Evolutionary conservation across 805 yeast genomes (phyloP).

Genomic region (Candida qinlingensis): DNA sequence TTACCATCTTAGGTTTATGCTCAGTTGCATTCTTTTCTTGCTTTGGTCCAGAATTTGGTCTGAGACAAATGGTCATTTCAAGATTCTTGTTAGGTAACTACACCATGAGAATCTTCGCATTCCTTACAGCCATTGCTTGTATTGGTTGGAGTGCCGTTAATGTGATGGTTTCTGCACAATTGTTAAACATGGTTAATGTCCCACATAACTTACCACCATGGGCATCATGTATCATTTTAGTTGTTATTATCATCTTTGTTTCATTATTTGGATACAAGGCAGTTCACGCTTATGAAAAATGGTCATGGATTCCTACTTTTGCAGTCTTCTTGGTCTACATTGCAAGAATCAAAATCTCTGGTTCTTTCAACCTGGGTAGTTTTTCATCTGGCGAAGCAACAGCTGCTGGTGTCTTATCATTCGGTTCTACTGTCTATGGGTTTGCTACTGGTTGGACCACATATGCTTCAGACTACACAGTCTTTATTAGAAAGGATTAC

Average conservation of each 20-base stretch:
- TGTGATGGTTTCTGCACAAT: constrained; percentile 83
- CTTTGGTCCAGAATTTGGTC: constrained; percentile 80
- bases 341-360: constrained; percentile 65
- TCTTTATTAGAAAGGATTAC: constrained; percentile 70
- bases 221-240: constrained; percentile 81
- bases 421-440: constrained; percentile 80
- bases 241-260: constrained; percentile 61
- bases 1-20: constrained; percentile 63
- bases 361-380: constrained; percentile 53
- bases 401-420: constrained; percentile 73
- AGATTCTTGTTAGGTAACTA: constrained; percentile 72
- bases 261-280: constrained; percentile 81
- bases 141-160: constrained; percentile 96
- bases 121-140: constrained; percentile 78
- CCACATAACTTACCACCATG: constrained; percentile 66
- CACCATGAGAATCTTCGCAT: constrained; percentile 71
- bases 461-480: constrained; percentile 88
- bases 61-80: constrained; percentile 83
- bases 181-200: constrained; percentile 69
- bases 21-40: constrained; percentile 81
- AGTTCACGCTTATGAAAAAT: constrained; percentile 78
- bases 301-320: constrained; percentile 82
- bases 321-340: constrained; percentile 72
- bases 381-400: constrained; percentile 51
- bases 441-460: constrained; percentile 95